A percentile compares a stretch with the other conserved stretches of the same genome.
phyloP scores from a whole-genome alignment of 192 early-diverging fungal genomes.

The Cladochytrium replicatum region DNA sequence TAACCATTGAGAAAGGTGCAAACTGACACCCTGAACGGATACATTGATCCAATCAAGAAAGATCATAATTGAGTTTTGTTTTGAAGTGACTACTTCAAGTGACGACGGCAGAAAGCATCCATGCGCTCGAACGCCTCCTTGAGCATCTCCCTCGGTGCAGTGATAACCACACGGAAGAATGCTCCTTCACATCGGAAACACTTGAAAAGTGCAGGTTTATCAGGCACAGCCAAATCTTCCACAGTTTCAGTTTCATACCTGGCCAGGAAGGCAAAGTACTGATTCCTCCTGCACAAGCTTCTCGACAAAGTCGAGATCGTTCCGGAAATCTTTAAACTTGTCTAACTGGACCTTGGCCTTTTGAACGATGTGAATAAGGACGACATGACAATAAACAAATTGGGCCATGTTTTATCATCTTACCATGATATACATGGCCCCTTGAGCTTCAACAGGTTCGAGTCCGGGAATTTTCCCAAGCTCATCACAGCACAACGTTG shows the following conservation, averaged over 20 bases:
- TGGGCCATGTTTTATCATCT: background rate
- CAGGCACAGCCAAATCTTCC: too few relatives aligned
- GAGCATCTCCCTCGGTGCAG: constrained; percentile 66
- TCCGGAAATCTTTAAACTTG: constrained; percentile 59
- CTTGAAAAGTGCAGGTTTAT: constrained; percentile 12
- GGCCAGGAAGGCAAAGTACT: constrained; percentile 74
- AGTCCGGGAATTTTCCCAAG: constrained; percentile 61
- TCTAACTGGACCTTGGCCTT: constrained; percentile 52
- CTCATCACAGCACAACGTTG: constrained; percentile 49
- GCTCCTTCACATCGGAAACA: constrained; percentile 70
- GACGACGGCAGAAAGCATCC: constrained; percentile 64
- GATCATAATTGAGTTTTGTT: too few relatives aligned
- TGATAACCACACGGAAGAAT: constrained; percentile 70
- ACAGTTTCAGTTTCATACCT: too few relatives aligned
- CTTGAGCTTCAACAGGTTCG: constrained; percentile 70
- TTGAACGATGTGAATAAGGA: background rate
- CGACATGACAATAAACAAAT: background rate
- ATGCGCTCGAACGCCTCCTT: constrained; percentile 66
- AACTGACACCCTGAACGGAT: too few relatives aligned
- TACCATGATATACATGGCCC: constrained; percentile 89
- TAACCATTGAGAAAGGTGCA: too few relatives aligned
- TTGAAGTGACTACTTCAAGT: too few relatives aligned
- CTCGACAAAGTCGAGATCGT: constrained; percentile 74
- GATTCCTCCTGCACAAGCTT: constrained; percentile 74
- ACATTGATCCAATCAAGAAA: too few relatives aligned